A percentile compares a stretch with the other conserved stretches of the same genome.
Evolutionary conservation across 768 basidiomycete species (phyloP).

Genomic region (Termitomyces eurrhizus): DNA sequence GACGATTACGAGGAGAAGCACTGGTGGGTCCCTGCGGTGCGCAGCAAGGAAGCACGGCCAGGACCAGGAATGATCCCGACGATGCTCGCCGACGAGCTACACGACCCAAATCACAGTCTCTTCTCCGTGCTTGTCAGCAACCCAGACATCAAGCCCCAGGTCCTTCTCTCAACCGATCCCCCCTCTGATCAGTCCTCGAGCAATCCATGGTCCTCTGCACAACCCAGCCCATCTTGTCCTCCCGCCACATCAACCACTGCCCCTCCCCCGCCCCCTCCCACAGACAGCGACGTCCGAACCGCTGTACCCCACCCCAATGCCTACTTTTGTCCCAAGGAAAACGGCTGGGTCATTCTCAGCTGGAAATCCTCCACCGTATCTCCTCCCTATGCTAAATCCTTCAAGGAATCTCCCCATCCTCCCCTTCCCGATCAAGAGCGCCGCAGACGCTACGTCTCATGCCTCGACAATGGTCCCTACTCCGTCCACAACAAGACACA

Average conservation of each 20-base stretch:
- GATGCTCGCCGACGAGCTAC: constrained; percentile 59
- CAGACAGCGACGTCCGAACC: constrained; percentile 60
- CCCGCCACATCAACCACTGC: constrained; percentile 18
- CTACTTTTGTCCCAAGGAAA: constrained; percentile 78
- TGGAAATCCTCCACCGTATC: constrained; percentile 63
- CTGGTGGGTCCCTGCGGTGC: constrained; percentile 64
- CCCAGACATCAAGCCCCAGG: constrained; percentile 18
- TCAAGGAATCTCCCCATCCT: constrained; percentile 26
- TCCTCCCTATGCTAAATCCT: constrained; percentile 54
- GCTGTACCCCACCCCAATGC: constrained; percentile 80
- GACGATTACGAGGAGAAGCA: constrained; percentile 53
- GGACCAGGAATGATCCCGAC: constrained; percentile 72
- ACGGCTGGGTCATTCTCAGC: constrained; percentile 75
- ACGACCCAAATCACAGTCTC: constrained; percentile 69
- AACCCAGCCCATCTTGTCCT: not conserved
- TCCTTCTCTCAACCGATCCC: not conserved
- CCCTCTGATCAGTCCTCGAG: not conserved
- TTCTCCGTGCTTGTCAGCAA: constrained; percentile 50
- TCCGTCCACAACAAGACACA: constrained; percentile 59
- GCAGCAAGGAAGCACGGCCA: constrained; percentile 47
- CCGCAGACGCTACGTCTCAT: constrained; percentile 44
- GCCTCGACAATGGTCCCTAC: constrained; percentile 47
- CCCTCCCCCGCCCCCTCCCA: constrained; percentile 36
- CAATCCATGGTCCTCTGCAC: constrained; percentile 5
- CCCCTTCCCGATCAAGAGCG: constrained; percentile 55